phyloP scores from a whole-genome alignment of 371 early-diverging fungal genomes.

The Basidiobolus meristosporus region DNA sequence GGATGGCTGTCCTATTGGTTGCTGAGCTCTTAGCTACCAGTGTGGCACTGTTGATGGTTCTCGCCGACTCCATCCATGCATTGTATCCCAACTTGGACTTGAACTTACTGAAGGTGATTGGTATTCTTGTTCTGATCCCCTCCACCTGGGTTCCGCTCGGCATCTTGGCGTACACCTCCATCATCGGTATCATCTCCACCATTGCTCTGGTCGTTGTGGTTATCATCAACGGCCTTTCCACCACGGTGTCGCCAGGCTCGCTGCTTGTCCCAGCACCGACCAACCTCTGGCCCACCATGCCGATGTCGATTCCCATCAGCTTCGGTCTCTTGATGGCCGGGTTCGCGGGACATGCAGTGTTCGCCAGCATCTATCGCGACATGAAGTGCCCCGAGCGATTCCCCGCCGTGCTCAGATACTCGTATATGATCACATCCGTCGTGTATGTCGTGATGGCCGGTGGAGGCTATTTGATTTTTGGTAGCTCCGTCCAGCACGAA shows the following conservation, averaged over 20 bases:
- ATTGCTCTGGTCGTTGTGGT: slow-evolving; percentile 18
- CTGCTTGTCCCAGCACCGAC: slow-evolving; percentile 5
- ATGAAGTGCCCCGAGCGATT: slow-evolving; percentile 29
- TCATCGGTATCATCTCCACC: slow-evolving; percentile 26
- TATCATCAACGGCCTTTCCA: slow-evolving; percentile 22
- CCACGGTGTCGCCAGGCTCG: slow-evolving; percentile 27
- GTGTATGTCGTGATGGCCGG: slow-evolving; percentile 26
- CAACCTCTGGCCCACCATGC: slow-evolving; percentile 5
- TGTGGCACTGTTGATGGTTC: slow-evolving; percentile 24
- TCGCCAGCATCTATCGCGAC: slow-evolving; percentile 41
- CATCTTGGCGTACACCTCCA: slow-evolving; percentile 20
- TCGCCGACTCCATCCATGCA: slow-evolving; percentile 23
- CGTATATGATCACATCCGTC: slow-evolving; percentile 19
- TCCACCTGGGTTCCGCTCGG: slow-evolving; percentile 15
- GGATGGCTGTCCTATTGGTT: slow-evolving; percentile 27
- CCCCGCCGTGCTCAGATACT: slow-evolving; percentile 23
- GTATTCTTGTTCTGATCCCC: slow-evolving; percentile 9
- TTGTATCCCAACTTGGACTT: slow-evolving; percentile 11
- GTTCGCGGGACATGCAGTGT: slow-evolving; percentile 38
- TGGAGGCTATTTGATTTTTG: slow-evolving; percentile 65
- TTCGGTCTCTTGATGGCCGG: slow-evolving; percentile 31
- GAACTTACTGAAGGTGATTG: slow-evolving; percentile 6
- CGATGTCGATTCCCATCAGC: slow-evolving; percentile 13
- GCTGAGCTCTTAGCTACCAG: slow-evolving; percentile 42
- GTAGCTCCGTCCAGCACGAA: slow-evolving; percentile 33